phyloP scores from a whole-genome alignment of 106 monocot genomes.

The Platanthera zijinensis region DNA sequence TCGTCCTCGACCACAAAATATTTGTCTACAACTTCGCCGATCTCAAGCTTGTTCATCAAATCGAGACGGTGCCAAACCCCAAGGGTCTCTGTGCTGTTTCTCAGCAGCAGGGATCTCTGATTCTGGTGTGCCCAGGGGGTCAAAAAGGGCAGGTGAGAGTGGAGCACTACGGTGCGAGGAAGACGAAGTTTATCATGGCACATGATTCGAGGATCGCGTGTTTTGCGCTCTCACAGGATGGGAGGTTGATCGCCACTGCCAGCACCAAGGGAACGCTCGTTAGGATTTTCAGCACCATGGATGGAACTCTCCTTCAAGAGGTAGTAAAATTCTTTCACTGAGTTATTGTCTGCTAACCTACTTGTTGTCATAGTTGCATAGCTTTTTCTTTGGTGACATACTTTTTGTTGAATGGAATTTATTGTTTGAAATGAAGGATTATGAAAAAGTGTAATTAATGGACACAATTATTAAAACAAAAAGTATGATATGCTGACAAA shows the following conservation, averaged over 20 bases:
- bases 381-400: background rate
- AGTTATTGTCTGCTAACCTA: background rate
- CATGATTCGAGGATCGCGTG: constrained; percentile 86
- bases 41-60: constrained; percentile 87
- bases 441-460: background rate
- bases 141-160: constrained; percentile 97
- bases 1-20: constrained; percentile 86
- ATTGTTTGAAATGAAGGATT: background rate
- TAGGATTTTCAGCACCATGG: constrained; percentile 62
- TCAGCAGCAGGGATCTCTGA: constrained; percentile 78
- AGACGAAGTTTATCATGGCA: constrained; percentile 86
- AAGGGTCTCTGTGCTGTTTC: constrained; percentile 88
- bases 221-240: constrained; percentile 80
- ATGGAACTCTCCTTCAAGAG: constrained; percentile 83
- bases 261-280: constrained; percentile 88
- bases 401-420: background rate
- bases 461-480: background rate
- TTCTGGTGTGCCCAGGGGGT: constrained; percentile 92
- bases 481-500: background rate
- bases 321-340: constrained; percentile 19
- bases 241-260: constrained; percentile 70
- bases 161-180: constrained; percentile 66
- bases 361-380: background rate
- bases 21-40: constrained; percentile 94
- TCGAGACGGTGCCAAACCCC: constrained; percentile 89